Percentiles rank a stretch among this genome's conserved stretches.
Conservation (phyloP, 805 yeast genomes). For the Wickerhamiella allomyrinae region DNA sequence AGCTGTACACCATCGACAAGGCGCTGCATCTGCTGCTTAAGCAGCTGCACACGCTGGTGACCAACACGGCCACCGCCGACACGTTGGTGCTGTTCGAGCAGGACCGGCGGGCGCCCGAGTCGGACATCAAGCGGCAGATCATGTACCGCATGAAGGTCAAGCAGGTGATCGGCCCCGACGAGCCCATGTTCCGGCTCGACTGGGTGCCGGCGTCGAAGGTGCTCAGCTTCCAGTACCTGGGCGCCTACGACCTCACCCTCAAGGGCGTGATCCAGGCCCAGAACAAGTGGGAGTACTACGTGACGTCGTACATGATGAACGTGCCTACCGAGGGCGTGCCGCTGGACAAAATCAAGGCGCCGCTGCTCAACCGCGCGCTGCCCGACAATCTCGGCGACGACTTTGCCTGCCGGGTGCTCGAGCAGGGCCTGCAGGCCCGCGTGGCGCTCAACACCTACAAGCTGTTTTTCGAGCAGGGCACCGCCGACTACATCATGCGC, state of each 20-base stretch:
- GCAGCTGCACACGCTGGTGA: constrained; percentile 71
- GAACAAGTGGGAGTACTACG: constrained; percentile 83
- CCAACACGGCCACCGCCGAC: constrained; percentile 69
- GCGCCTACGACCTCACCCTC: constrained; percentile 76
- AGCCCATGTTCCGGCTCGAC: constrained; percentile 80
- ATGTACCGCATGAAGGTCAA: constrained; percentile 81
- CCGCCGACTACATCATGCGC: constrained; percentile 56
- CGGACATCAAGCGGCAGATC: constrained; percentile 79
- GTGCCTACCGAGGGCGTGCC: constrained; percentile 96
- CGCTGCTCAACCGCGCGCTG: constrained; percentile 46
- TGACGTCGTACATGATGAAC: constrained; percentile 84
- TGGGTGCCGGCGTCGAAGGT: constrained; percentile 39
- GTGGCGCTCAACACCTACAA: constrained; percentile 67
- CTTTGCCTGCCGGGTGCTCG: constrained; percentile 37
- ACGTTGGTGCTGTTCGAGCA: constrained; percentile 68
- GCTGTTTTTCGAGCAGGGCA: constrained; percentile 62
- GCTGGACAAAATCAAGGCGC: constrained; percentile 58
- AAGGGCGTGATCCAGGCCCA: constrained; percentile 54
- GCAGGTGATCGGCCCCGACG: constrained; percentile 60
- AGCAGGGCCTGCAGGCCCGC: constrained; percentile 62
- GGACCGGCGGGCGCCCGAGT: constrained; percentile 48
- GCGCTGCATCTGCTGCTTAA: constrained; percentile 72
- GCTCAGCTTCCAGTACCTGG: constrained; percentile 67
- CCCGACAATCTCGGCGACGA: constrained; percentile 18
- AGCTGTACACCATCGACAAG: constrained; percentile 83